Evolutionary conservation across 2,329 filamentous ascomycete species (phyloP).

Genomic region (Xylaria sp.): DNA sequence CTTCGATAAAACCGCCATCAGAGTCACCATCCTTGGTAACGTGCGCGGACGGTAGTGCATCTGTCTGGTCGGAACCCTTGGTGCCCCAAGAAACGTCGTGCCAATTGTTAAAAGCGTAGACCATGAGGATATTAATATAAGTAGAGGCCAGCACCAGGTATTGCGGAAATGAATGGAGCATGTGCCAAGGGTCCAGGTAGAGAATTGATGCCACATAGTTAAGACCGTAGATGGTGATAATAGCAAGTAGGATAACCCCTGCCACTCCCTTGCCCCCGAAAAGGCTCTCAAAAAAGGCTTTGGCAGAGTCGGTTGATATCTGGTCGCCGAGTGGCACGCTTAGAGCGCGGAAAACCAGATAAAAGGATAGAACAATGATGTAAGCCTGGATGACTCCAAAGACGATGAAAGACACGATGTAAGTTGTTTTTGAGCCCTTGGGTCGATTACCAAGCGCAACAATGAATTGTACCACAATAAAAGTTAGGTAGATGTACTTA

Average conservation of each 20-base stretch:
- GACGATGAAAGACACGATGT: constrained; percentile 85
- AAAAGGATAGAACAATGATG: constrained; percentile 84
- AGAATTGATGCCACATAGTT: constrained; percentile 97
- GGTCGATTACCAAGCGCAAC: constrained; percentile 94
- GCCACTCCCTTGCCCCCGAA: constrained; percentile 78
- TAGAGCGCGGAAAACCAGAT: constrained; percentile 86
- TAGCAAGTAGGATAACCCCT: constrained; percentile 91
- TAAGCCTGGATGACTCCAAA: constrained; percentile 91
- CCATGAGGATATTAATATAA: constrained; percentile 99
- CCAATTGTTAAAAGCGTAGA: constrained; percentile 99
- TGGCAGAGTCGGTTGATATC: constrained; percentile 66
- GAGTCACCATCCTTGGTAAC: constrained; percentile 87
- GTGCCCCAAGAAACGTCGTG: constrained; percentile 99
- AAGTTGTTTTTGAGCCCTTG: constrained; percentile 92
- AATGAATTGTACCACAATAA: constrained; percentile 94
- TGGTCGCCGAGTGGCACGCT: constrained; percentile 56
- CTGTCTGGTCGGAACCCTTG: constrained; percentile 95
- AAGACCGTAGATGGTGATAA: constrained; percentile 92
- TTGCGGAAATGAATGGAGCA: constrained; percentile 97
- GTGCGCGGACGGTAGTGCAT: constrained; percentile 87
- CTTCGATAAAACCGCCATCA: constrained; percentile 91
- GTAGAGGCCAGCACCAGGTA: constrained; percentile 94
- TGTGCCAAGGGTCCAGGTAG: constrained; percentile 99
- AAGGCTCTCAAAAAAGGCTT: too few species aligned
- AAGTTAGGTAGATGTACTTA: constrained; percentile 90